phyloP scores from a whole-genome alignment of 1,284 basidiomycete genomes.

The Moniliella sp. region DNA sequence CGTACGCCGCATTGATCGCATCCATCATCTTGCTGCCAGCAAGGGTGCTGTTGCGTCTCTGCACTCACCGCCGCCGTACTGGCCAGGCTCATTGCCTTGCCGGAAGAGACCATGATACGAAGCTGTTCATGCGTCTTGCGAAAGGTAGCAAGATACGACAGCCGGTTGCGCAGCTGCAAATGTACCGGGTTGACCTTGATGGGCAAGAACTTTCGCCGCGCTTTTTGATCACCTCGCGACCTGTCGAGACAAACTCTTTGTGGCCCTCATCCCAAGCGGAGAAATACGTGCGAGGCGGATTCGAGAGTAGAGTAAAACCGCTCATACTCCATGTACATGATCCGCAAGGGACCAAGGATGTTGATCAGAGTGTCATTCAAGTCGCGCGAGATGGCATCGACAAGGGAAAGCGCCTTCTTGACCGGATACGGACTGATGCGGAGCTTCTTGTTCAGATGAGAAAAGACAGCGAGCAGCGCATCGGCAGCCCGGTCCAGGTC shows the following conservation, averaged over 20 bases:
- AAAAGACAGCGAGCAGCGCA: slow-evolving; percentile 64
- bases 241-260: slow-evolving; percentile 94
- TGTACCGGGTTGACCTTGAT: slow-evolving; percentile 86
- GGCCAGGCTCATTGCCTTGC: slow-evolving; percentile 43
- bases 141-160: slow-evolving; percentile 71
- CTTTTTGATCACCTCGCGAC: slow-evolving; percentile 77
- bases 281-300: slow-evolving; percentile 61
- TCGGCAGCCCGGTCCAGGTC: slow-evolving; percentile 86
- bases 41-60: slow-evolving; percentile 22
- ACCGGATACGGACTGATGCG: slow-evolving; percentile 64
- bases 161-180: slow-evolving; percentile 68
- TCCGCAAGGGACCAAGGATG: slow-evolving; percentile 65
- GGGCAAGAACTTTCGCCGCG: slow-evolving; percentile 82
- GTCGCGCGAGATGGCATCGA: slow-evolving; percentile 89
- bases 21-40: slow-evolving; percentile 79
- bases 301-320: slow-evolving; percentile 68
- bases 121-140: slow-evolving; percentile 86
- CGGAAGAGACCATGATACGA: slow-evolving; percentile 85
- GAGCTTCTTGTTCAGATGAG: slow-evolving; percentile 83
- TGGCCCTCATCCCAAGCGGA: slow-evolving; percentile 87
- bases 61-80: slow-evolving; percentile 2
- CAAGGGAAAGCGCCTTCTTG: slow-evolving; percentile 74
- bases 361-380: slow-evolving; percentile 83
- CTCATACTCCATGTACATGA: slow-evolving; percentile 80
- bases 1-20: slow-evolving; percentile 72